These are phyloP conservation scores for Dactylella cylindrospora DNA, from an alignment of 2,329 filamentous ascomycete genomes.

Conservation along the genomic window DNA sequence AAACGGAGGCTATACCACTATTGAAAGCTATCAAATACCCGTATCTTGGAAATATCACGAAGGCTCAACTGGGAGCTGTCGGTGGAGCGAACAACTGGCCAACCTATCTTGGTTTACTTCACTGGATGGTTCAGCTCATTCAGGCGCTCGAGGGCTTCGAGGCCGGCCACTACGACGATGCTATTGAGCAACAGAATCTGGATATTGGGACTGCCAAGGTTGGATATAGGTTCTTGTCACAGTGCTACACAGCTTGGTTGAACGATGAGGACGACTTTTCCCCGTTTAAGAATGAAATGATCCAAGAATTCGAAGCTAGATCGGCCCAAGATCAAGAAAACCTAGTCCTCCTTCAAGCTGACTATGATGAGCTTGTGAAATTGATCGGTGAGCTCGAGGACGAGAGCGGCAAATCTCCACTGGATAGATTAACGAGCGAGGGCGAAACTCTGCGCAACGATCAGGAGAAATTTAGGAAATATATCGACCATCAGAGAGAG, in stretches of 20 bases:
- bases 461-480: conserved; percentile 90
- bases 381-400: conserved; percentile 91
- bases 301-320: conserved; percentile 76
- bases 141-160: conserved; percentile 88
- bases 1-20: conserved; percentile 89
- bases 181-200: conserved; percentile 73
- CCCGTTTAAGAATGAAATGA: conserved; percentile 67
- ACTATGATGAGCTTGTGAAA: conserved; percentile 75
- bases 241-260: conserved; percentile 90
- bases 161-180: conserved; percentile 80
- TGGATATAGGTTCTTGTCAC: conserved; percentile 87
- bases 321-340: conserved; percentile 85
- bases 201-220: conserved; percentile 89
- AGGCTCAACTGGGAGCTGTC: conserved; percentile 90
- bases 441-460: conserved; percentile 95
- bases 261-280: conserved; percentile 90
- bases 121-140: conserved; percentile 99
- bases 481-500: conserved; percentile 79
- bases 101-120: conserved; percentile 85
- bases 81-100: conserved; percentile 91
- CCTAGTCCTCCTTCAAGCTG: conserved; percentile 79
- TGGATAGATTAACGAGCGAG: conserved; percentile 70
- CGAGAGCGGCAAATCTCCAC: conserved; percentile 76
- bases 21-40: conserved; percentile 93
- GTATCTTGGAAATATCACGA: conserved; percentile 92